Evolutionary conservation across 345 rosid species (phyloP).

Genomic region (Dipteronia sinensis): DNA sequence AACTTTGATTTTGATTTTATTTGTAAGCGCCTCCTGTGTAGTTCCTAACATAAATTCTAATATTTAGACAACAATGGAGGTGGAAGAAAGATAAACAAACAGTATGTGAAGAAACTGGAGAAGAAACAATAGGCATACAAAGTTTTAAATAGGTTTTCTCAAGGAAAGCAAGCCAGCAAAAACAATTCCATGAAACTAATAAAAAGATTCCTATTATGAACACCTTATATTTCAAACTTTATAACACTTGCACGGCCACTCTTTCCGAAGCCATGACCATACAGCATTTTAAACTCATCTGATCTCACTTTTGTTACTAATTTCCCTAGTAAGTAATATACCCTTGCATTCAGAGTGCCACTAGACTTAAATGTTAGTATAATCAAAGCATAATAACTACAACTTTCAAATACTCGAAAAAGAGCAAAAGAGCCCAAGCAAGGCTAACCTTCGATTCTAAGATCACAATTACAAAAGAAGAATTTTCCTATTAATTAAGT

Average conservation of each 20-base stretch:
- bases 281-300: background rate
- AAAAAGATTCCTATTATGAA: background rate
- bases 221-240: background rate
- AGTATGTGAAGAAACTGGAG: background rate
- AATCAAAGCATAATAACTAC: background rate
- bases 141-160: background rate
- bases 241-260: background rate
- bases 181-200: background rate
- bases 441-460: background rate
- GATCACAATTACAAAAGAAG: background rate
- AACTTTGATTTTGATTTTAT: conserved; percentile 52
- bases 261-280: background rate
- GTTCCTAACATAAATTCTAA: conserved; percentile 45
- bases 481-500: background rate
- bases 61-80: background rate
- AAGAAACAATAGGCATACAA: background rate
- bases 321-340: background rate
- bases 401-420: background rate
- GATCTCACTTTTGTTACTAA: background rate
- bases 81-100: background rate
- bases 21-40: conserved; percentile 69
- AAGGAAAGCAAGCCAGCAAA: background rate
- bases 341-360: background rate
- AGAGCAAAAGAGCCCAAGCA: background rate
- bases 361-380: background rate